Base-by-base conservation (phyloP, 2,329 filamentous ascomycete genomes). In the Moelleriella libera region DNA sequence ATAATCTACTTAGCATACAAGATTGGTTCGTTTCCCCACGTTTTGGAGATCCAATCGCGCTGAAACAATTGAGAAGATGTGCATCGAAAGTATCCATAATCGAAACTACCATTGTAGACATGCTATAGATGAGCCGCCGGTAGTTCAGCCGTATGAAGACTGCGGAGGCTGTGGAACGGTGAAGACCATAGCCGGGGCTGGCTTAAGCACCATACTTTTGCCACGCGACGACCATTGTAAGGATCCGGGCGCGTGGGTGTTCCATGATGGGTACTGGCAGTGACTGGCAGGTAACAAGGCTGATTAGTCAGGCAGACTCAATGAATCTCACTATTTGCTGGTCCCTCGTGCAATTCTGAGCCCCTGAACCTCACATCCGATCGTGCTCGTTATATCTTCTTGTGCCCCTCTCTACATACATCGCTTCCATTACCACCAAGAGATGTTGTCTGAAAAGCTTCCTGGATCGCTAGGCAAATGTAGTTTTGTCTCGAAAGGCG, bases 371-470 rank as follows among this genome's bases (percentile, higher is more conserved):
- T 3, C 21, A 30, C 6, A 42, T 14, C 41, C 41, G 9, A 14
- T 42, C 41, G 41, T 45, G 12, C 43, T 45, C 43, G 28, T 30
- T 21, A 32, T 12, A 31, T n/a, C 10, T 6, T 34, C 43, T 30
- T 45, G n/a, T 31, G 5, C 42, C 28, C 2, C 42, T 44, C 10
- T 9, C 29, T 44, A 39, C 12, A n/a, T 45, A 42, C 12, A 45
- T 45, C 43, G n/a, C 43, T 45, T 46, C 41, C 30, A 41, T 46
- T 21, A 31, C 44, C 44, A 46, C 28, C 44, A 46, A 46, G 34
- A 46, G 6, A 41, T 41, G 44, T 30, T 46, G 21, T 30, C 30
- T 41, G 34, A 46, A 30, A 28, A 41, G 34, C 14, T 41, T 41
- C 44, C 44, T 12, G 21, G 34, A 41, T 41, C 34, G 44, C 5